Conservation (phyloP, 169 alveolate species). For the Plasmodium ovale region DNA sequence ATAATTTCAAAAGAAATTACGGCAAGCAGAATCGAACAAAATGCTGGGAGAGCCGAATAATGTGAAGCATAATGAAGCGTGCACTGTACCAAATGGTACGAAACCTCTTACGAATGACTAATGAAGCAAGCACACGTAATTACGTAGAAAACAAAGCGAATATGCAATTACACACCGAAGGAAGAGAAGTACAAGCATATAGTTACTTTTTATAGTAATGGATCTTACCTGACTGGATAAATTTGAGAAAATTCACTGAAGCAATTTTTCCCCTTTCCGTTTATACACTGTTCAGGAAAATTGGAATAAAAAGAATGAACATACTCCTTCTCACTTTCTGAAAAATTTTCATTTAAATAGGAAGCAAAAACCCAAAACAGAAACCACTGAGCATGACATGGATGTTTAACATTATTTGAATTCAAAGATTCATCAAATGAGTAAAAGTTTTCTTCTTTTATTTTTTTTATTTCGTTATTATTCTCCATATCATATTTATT, state of each 20-base stretch:
- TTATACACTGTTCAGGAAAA: constrained; percentile 75
- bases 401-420: constrained; percentile 73
- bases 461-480: constrained; percentile 64
- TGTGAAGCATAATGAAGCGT: too few relatives aligned
- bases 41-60: not conserved
- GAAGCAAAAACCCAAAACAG: constrained; percentile 75
- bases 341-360: constrained; percentile 68
- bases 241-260: constrained; percentile 47
- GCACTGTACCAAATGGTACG: too few relatives aligned
- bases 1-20: too few relatives aligned
- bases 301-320: constrained; percentile 69
- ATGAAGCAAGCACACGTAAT: too few relatives aligned
- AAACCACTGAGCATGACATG: constrained; percentile 77
- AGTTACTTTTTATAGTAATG: too few relatives aligned
- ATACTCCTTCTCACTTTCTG: constrained; percentile 52
- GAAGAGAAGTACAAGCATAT: too few relatives aligned
- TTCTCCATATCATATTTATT: constrained; percentile 5
- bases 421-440: constrained; percentile 73
- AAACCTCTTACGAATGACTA: too few relatives aligned
- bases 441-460: constrained; percentile 73
- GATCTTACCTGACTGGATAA: constrained; percentile 60
- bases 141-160: too few relatives aligned
- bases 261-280: constrained; percentile 74
- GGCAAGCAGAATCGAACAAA: too few relatives aligned
- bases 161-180: too few relatives aligned